Percentiles rank a stretch among this genome's conserved stretches.
These are phyloP conservation scores for Thermomucor indicae-seudaticae DNA, from an alignment of 371 early-diverging fungal species.

Conservation along the genomic window DNA sequence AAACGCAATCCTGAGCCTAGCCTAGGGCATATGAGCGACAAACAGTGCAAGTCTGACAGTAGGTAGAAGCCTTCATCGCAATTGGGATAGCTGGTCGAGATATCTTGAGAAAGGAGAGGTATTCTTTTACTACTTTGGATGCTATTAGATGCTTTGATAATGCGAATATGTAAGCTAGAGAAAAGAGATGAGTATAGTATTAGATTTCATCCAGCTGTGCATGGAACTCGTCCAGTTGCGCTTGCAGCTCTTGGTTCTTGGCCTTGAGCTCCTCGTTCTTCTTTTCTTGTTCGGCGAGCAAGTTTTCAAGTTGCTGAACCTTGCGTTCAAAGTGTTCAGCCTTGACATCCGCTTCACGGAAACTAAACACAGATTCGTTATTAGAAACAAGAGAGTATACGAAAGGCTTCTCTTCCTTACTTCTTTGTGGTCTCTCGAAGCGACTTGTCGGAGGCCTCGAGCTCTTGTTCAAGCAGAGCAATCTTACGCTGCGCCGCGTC, in stretches of 20 bases:
- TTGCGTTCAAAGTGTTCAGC: slow-evolving; percentile 80
- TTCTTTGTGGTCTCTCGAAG: slow-evolving; percentile 67
- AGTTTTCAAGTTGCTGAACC: slow-evolving; percentile 64
- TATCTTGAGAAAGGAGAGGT: too few species aligned
- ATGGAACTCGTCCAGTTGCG: slow-evolving; percentile 68
- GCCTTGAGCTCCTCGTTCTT: slow-evolving; percentile 58
- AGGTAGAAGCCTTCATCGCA: too few species aligned
- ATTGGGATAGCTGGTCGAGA: too few species aligned
- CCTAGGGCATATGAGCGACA: too few species aligned
- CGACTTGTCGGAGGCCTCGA: slow-evolving; percentile 62
- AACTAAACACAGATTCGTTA: slow-evolving; percentile 43
- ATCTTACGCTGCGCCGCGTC: slow-evolving; percentile 64
- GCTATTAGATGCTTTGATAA: too few species aligned
- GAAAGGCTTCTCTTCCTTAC: too few species aligned
- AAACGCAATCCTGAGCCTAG: too few species aligned
- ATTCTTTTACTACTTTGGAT: too few species aligned
- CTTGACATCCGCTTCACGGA: slow-evolving; percentile 74
- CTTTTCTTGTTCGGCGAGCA: slow-evolving; percentile 52
- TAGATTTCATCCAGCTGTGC: slow-evolving; percentile 67
- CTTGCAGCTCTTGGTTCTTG: slow-evolving; percentile 57
- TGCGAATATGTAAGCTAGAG: background rate
- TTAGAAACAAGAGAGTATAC: too few species aligned
- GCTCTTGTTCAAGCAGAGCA: slow-evolving; percentile 59
- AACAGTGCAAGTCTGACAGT: too few species aligned
- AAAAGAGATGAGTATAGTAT: slow-evolving; percentile 3